Evolutionary conservation across 75 land plant species (phyloP).

Genomic region (Cunninghamia lanceolata): DNA sequence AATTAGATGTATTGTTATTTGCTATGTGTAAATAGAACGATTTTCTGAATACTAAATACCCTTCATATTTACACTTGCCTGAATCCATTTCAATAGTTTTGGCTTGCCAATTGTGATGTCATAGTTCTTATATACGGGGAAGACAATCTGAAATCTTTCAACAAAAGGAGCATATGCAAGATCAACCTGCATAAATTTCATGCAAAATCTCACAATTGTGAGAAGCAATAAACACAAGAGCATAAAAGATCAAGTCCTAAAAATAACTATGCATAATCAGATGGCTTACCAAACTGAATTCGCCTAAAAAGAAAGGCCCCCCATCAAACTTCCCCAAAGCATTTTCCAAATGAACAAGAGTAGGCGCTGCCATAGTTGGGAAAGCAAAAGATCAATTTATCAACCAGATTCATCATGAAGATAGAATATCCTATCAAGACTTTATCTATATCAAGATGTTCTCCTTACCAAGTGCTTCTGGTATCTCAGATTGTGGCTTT

Average conservation of each 20-base stretch:
- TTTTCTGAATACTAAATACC: too few species aligned
- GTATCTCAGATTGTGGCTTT: constrained; percentile 15
- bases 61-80: constrained; percentile 48
- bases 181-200: constrained; percentile 55
- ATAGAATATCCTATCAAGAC: background rate
- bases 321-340: constrained; percentile 60
- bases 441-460: background rate
- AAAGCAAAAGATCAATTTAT: background rate
- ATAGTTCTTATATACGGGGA: constrained; percentile 42
- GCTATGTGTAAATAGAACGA: too few species aligned
- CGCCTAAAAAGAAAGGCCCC: constrained; percentile 79
- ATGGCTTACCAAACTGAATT: constrained; percentile 61
- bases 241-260: background rate
- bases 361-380: constrained; percentile 27
- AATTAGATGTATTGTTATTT: too few species aligned
- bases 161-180: constrained; percentile 91
- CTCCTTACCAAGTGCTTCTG: constrained; percentile 6
- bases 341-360: constrained; percentile 58
- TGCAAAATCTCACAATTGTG: background rate
- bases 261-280: background rate
- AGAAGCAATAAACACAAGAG: background rate
- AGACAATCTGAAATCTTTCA: constrained; percentile 58
- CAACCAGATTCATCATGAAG: background rate
- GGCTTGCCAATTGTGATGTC: constrained; percentile 79
- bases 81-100: constrained; percentile 68